Base-by-base conservation (phyloP, 2,329 filamentous ascomycete species). In the Exophiala calicioides region DNA sequence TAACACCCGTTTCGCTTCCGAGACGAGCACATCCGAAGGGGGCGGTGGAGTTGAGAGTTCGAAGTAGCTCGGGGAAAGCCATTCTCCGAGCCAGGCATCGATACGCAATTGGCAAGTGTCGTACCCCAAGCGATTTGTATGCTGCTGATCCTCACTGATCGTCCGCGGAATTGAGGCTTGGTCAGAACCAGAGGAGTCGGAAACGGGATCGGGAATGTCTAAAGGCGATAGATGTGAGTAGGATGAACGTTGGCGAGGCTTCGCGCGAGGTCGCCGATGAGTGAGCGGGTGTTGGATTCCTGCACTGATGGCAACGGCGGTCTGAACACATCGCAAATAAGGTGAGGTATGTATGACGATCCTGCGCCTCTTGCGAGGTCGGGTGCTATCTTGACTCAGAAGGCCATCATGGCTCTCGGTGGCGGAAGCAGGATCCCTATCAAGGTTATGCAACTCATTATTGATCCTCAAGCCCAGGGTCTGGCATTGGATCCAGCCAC, bases 81-180 rank as follows among this genome's bases (percentile, higher is more conserved):
- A 98, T 74, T 98, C 93, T 37, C 93, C 91, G 0, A 98, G 76
- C 62, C 94, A 96, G 0, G 90, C 86, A 68, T 98, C 93, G 4
- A 98, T 78, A 1, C 93, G 85, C 36, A 98, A 70, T 7, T 34
- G 39, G 37, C 47, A 52, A 13, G 44, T 47, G 26, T 55, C 50
- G 33, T 50, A 52, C 24, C 52, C 48, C 23, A 56, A 19, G 13
- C 46, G 39, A 44, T 56, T 52, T 13, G 45, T 50, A 8, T 51
- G 36, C 10, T 15, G 13, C 19, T 32, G 46, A 4, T 50, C 52
- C 23, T 39, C 44, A 27, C 41, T 49, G 6, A 23, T 10, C 5
- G 39, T 34, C 7, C 42, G 47, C 9, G 47, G 36, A 7, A 49
- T 19, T 21, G 32, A 20, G 12, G 21, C 12, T 9, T 18, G 20